phyloP scores from a whole-genome alignment of 495 filamentous ascomycete genomes.

The Neurospora sublineolata region DNA sequence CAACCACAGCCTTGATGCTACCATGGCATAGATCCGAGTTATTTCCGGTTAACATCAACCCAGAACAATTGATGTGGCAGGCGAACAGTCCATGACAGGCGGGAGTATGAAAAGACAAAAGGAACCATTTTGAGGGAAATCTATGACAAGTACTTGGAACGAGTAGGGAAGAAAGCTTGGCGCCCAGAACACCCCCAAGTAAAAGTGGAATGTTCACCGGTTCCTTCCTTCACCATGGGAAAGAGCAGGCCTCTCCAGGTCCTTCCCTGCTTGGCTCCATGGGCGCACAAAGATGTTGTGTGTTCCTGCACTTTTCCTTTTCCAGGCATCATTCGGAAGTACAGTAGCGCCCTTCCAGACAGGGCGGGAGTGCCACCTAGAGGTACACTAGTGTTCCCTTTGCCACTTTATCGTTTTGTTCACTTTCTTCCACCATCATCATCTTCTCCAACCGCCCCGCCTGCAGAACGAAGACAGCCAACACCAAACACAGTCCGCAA shows the following conservation, averaged over 20 bases:
- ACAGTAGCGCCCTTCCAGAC: background rate
- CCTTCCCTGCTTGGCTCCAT: background rate
- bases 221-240: background rate
- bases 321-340: background rate
- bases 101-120: background rate
- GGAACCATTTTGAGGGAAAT: background rate
- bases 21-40: background rate
- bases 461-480: background rate
- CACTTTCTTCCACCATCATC: background rate
- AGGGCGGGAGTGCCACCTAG: background rate
- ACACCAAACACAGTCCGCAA: conserved; percentile 20
- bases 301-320: background rate
- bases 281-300: background rate
- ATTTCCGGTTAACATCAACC: background rate
- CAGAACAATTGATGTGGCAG: background rate
- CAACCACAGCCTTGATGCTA: background rate
- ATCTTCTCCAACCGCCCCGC: background rate
- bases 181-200: too few relatives aligned
- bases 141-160: too few relatives aligned
- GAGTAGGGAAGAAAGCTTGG: too few relatives aligned
- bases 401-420: background rate
- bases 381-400: background rate
- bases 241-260: background rate
- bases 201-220: too few relatives aligned
- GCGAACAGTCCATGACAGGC: background rate